phyloP scores from a whole-genome alignment of 139 green algal genomes.

The Spirogloea muscicola region DNA sequence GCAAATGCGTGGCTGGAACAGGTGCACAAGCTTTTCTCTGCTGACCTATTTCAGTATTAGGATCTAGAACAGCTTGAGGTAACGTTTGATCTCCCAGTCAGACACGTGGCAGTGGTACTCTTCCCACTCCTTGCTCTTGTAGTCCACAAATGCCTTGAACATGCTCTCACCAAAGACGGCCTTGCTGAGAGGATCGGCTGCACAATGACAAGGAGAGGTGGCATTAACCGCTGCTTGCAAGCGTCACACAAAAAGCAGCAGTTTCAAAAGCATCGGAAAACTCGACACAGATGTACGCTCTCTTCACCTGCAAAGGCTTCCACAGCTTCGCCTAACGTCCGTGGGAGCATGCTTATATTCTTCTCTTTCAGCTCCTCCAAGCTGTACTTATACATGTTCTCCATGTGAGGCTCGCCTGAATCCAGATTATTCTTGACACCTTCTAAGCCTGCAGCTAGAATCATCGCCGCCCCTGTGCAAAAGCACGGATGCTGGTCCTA shows the following conservation, averaged over 20 bases:
- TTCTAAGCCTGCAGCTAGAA: background rate
- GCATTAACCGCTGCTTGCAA: too few species aligned
- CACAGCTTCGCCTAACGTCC: slow-evolving; percentile 4
- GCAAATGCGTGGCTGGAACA: too few species aligned
- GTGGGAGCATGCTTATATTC: background rate
- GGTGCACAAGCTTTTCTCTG: too few species aligned
- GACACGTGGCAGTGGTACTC: slow-evolving; percentile 13
- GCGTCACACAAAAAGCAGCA: too few species aligned
- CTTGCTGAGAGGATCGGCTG: slow-evolving; percentile 9
- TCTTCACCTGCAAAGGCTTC: slow-evolving; percentile 14
- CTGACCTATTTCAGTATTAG: too few species aligned
- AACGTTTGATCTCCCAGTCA: slow-evolving; percentile 4
- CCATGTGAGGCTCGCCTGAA: background rate
- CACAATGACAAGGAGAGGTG: too few species aligned
- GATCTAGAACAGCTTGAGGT: slow-evolving; percentile 12
- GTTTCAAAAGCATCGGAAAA: too few species aligned
- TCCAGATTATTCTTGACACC: background rate
- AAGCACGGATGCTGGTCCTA: too few species aligned
- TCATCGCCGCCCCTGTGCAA: slow-evolving; percentile 9
- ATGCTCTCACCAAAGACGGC: background rate
- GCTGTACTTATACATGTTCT: slow-evolving; percentile 8
- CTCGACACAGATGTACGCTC: background rate
- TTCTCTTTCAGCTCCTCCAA: slow-evolving; percentile 6
- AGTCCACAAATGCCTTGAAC: slow-evolving; percentile 11
- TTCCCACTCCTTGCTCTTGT: slow-evolving; percentile 6